These are phyloP conservation scores for Phytophthora melonis DNA, from an alignment of 352 stramenopile species.

Conservation along the genomic window DNA sequence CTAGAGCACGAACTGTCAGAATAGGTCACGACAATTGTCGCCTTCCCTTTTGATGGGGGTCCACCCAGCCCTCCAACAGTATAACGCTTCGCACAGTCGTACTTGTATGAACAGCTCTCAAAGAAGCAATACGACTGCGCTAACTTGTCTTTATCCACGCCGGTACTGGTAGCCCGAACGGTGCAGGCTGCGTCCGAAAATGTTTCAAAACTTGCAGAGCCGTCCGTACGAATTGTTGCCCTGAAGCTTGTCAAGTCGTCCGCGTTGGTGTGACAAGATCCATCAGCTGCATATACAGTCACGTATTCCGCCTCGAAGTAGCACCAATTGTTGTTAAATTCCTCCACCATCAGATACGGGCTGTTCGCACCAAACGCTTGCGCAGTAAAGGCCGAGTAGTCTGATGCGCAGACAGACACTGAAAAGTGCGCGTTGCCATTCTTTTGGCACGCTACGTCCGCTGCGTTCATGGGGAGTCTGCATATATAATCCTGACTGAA, in stretches of 20 bases:
- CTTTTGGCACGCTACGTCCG: neutral
- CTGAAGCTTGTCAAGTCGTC: constrained; percentile 10
- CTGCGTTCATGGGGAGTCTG: neutral
- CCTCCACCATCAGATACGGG: constrained; percentile 13
- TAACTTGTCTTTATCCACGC: neutral
- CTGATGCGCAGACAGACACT: neutral
- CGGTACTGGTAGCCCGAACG: neutral
- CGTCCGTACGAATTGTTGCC: neutral
- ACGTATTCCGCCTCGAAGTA: neutral
- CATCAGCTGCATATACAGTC: constrained; percentile 15
- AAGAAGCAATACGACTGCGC: constrained; percentile 5
- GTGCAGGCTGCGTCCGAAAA: constrained; percentile 11
- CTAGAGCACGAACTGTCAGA: no score
- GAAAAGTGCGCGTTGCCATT: constrained; percentile 4
- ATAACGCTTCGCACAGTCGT: constrained; percentile 1
- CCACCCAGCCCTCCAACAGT: constrained; percentile 9
- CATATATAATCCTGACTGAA: constrained; percentile 10
- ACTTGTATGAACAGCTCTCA: constrained; percentile 1
- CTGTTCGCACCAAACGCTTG: constrained; percentile 3
- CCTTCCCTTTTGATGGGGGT: no score
- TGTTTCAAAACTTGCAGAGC: constrained; percentile 2
- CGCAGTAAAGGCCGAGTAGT: neutral
- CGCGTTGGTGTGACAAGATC: constrained; percentile 5
- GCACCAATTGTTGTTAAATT: constrained; percentile 7
- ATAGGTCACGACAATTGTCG: no score